Conservation (phyloP, 495 filamentous ascomycete species). For the Penicillium odoratum region DNA sequence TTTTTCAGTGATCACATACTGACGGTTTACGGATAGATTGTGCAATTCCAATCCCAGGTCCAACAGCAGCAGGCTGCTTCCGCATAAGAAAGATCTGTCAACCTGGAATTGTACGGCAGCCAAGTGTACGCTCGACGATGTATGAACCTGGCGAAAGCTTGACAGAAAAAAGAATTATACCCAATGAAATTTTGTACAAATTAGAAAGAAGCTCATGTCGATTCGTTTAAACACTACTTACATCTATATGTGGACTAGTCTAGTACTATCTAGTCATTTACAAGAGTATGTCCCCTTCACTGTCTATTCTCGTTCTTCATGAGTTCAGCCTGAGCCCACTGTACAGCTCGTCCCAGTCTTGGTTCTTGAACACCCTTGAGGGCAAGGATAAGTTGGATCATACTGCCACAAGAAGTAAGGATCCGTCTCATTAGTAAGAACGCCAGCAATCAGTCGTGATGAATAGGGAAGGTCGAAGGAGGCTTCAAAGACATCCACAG, state of each 20-base stretch:
- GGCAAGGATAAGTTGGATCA: conserved; percentile 41
- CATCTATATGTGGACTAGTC: too few species aligned
- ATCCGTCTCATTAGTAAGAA: conserved; percentile 54
- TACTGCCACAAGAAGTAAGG: conserved; percentile 54
- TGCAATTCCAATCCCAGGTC: conserved; percentile 45
- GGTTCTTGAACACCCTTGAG: conserved; percentile 36
- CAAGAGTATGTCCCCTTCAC: too few species aligned
- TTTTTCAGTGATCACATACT: conserved; percentile 12
- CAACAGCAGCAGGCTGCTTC: conserved; percentile 43
- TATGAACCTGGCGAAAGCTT: conserved; percentile 8
- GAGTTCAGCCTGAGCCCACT: neutral
- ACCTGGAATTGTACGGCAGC: neutral
- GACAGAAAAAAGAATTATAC: conserved; percentile 21
- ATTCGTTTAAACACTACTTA: too few species aligned
- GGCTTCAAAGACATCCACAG: conserved; percentile 45
- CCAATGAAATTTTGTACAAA: conserved; percentile 16
- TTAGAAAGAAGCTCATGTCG: neutral
- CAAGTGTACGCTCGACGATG: conserved; percentile 2
- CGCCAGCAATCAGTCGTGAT: conserved; percentile 38
- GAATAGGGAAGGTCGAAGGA: conserved; percentile 35
- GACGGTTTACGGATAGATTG: conserved; percentile 33
- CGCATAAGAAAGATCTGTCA: conserved; percentile 21
- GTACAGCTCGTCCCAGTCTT: conserved; percentile 1
- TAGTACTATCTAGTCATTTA: too few species aligned
- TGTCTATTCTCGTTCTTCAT: too few species aligned